Evolutionary conservation across 208 protist genomes (phyloP).

Genomic region (Wallacemonas sp.): DNA sequence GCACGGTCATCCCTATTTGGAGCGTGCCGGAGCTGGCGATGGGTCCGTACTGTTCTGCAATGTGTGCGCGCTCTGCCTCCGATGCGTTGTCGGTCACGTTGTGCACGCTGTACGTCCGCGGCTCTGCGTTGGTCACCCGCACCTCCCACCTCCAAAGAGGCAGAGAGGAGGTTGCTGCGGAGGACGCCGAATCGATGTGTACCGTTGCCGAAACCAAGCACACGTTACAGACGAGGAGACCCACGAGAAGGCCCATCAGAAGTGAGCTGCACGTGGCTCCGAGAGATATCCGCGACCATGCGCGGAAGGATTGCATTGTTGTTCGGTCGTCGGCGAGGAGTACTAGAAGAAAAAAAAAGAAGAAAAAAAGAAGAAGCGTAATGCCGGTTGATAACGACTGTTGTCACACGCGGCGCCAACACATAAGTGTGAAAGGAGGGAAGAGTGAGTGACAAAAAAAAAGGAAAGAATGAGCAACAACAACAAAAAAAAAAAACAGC

Average conservation of each 20-base stretch:
- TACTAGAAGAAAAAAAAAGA: neutral
- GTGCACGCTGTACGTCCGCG: neutral
- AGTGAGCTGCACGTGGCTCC: no score
- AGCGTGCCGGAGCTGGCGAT: neutral
- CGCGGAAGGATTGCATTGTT: no score
- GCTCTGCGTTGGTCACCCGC: neutral
- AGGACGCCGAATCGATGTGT: no score
- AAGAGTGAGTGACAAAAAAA: neutral
- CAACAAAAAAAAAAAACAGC: neutral
- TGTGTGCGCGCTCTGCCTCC: neutral
- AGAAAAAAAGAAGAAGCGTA: neutral
- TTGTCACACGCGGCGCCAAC: no score
- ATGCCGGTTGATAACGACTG: no score
- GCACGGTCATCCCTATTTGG: neutral
- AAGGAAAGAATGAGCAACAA: neutral
- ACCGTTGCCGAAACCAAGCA: no score
- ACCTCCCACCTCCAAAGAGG: neutral
- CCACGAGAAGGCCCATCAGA: no score
- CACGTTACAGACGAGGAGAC: no score
- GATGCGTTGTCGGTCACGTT: neutral
- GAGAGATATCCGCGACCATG: no score
- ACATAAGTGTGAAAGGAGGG: neutral
- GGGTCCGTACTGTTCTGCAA: neutral
- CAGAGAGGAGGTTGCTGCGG: no score
- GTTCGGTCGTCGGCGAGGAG: neutral